Evolutionary conservation across 2,329 filamentous ascomycete genomes (phyloP), one percentile per base, ranked within the genome.

Genomic region (Colletotrichum karsti): DNA sequence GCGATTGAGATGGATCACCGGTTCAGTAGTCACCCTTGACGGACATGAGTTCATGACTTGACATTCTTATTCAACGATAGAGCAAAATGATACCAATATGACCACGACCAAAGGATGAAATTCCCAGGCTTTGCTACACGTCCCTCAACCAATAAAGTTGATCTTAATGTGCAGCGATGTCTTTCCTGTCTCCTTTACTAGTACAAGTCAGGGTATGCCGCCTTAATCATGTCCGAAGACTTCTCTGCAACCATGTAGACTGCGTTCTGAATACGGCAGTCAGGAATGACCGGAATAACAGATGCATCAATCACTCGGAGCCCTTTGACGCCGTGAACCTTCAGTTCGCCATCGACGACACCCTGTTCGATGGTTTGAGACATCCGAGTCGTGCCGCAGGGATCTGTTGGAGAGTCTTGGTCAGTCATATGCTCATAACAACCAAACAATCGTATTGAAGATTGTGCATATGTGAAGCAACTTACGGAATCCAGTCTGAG

Each of bases 221-320:
- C 56, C 61, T 71, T 70, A 54, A 69, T 70, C 30, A 51, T 56
- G 30, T 71, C 65, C 20, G 55, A 69, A 0, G 64, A 80, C 78
- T 86, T 90, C 74, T 91, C 88, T 5, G 80, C 88, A 63, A 89
- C 74, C 83, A 87, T 87, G 71, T 90, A 91, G 2, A 90, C 87
- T 2, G 85, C 82, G 64, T 88, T 89, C 74, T 90, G 87, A 53
- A 89, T 89, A 1, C 87, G 83, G n/a, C 78, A 87, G 81, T 82
- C 87, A 66, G 74, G 87, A 75, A 82, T 87, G 74, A 88, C 80
- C 0, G 87, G 87, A 12, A 89, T 84, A 22, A 88, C 76, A 0
- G 84, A 87, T 0, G 87, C 87, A 73, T 90, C 87, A 35, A 85
- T 83, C 10, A 90, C 81, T 8, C 87, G 82, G 3, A 90, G 80